A percentile compares a stretch with the other conserved stretches of the same genome.
Conservation (phyloP, 306 rosid species). For the Vigna unguiculata region DNA sequence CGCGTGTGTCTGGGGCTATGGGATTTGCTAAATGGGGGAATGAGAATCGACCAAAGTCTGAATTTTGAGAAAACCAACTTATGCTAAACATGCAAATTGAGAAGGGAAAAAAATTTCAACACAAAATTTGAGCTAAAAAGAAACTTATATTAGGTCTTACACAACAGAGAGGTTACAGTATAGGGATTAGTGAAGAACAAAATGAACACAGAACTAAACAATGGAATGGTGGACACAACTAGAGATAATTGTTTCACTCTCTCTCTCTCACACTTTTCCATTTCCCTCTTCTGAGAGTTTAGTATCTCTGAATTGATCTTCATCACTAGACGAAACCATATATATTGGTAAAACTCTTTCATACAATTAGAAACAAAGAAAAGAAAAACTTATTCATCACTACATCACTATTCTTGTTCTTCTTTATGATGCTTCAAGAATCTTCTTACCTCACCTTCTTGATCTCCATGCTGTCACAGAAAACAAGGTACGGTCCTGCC, state of each 20-base stretch:
- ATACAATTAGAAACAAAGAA: conserved; percentile 45
- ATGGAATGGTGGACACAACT: conserved; percentile 26
- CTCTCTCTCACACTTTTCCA: conserved; percentile 14
- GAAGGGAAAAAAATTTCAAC: background rate
- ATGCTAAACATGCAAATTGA: conserved; percentile 20
- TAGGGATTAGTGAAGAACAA: conserved; percentile 8
- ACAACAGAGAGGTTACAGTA: background rate
- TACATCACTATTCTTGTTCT: conserved; percentile 27
- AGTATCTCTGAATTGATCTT: conserved; percentile 44
- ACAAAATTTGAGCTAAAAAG: background rate
- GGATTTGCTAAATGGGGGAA: background rate
- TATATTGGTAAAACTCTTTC: conserved; percentile 48
- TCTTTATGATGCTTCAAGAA: conserved; percentile 15
- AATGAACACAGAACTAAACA: conserved; percentile 7
- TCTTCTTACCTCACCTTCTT: conserved; percentile 64
- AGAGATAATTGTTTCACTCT: conserved; percentile 25
- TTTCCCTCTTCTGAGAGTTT: conserved; percentile 11
- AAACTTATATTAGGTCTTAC: conserved; percentile 17
- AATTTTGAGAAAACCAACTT: conserved; percentile 10
- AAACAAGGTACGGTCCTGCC: conserved; percentile 86
- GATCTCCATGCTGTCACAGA: conserved; percentile 88
- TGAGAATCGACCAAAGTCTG: background rate
- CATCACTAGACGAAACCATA: conserved; percentile 43
- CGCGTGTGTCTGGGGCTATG: background rate
- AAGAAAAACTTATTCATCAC: conserved; percentile 9